Evolutionary conservation across 495 filamentous ascomycete genomes (phyloP), one percentile per base, ranked within the genome.

Genomic region (Cudoniella acicularis): DNA sequence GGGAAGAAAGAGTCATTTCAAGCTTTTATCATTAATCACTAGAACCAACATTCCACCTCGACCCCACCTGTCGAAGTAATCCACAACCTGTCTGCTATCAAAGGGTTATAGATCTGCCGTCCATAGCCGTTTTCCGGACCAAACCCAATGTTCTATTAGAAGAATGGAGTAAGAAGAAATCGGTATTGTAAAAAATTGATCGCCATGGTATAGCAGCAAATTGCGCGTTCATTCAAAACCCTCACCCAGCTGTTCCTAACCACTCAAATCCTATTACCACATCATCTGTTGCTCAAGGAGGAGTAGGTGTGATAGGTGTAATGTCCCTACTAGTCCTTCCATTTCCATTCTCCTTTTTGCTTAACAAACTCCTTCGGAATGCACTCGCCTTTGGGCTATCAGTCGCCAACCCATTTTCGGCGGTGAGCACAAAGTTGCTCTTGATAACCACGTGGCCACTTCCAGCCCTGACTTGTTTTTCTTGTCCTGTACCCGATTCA

Each of bases 391-490:
- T 79, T 82, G 0, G 86, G 84, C 80, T 84, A 18, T 84, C 81
- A 22, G 71, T 65, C n/a, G 73, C 59, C 30, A 26, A 77, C 4
- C 70, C 71, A 68, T 45, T 70, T 58, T 60, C 47, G 2, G 42
- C 54, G 57, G 9, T 64, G 52, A 43, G 67, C 50, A 49, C 61
- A 57, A 92, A 95, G 57, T 75, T 80, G 52, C 84, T 91, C 69
- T 81, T 85, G 50, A 95, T 71, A 0, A 79, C 75, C 16, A 94
- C 86, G 1, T 69, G 79, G 10, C 91, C 89, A 20, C 70, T 74
- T 11, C 92, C 92, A 52, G 88, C 83, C 17, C 70, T 75, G 26
- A 98, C 73, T 13, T 78, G 64, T 78, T 92, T 96, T 63, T 96
- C 91, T 41, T 82, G 78, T 18, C 85, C 85, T 1, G 77, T 73